A percentile compares a stretch with the other conserved stretches of the same genome.
Conservation (phyloP, 2,329 filamentous ascomycete genomes). For the Colletotrichum tropicicola region DNA sequence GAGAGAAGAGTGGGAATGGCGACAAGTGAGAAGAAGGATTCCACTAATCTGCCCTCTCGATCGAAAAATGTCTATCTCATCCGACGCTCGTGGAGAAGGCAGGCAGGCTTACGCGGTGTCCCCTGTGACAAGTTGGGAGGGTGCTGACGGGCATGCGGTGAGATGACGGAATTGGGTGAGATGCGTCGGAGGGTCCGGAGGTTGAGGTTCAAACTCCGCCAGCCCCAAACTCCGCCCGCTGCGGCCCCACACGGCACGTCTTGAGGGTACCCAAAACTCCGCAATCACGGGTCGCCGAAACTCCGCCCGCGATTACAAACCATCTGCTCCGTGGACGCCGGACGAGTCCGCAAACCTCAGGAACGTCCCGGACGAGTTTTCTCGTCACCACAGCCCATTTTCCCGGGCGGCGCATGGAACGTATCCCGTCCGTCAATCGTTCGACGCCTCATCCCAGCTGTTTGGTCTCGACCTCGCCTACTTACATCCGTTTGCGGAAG, state of each 20-base stretch:
- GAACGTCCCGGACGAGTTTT: too few relatives aligned
- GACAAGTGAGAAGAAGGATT: not conserved
- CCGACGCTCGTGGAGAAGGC: not conserved
- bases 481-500: constrained; percentile 15
- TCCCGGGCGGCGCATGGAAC: too few relatives aligned
- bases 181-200: not conserved
- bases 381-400: too few relatives aligned
- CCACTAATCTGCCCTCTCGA: not conserved
- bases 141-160: not conserved
- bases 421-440: not conserved
- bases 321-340: not conserved
- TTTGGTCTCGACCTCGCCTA: not conserved
- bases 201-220: constrained; percentile 22
- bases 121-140: not conserved
- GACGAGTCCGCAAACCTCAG: not conserved
- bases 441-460: not conserved
- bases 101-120: not conserved
- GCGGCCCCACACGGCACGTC: constrained; percentile 19
- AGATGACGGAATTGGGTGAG: not conserved
- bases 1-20: not conserved
- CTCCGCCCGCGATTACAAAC: constrained; percentile 4
- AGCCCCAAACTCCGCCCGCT: constrained; percentile 11
- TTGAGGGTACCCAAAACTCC: constrained; percentile 7
- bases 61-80: not conserved
- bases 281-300: constrained; percentile 15